Base-by-base conservation (phyloP, 2,329 filamentous ascomycete genomes). In the Geosmithia flava region DNA sequence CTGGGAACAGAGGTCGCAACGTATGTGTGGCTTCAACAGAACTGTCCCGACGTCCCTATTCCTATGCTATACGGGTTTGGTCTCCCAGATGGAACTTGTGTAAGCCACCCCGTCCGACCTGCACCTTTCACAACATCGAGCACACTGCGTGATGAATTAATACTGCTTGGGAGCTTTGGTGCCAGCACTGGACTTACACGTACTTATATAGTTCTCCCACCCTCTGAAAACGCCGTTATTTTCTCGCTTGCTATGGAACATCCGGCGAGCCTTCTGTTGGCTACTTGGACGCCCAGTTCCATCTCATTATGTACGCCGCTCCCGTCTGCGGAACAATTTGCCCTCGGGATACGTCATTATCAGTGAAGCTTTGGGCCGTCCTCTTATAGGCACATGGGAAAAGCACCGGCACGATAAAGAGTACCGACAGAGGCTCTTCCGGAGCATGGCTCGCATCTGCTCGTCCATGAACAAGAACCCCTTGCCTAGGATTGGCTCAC, bases 1-100 rank as follows among this genome's bases (percentile, higher is more conserved):
- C 16, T 71, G n/a, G 42, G 55, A 20, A 19, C n/a, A 16, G 44
- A 61, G 46, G 54, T 57, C 3, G 57, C 47, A 15, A 49, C 57
- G 7, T 60, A 59, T 37, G 42, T 46, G 2, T 60, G 55, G 56
- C 51, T 61, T 41, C 53, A 60, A 47, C 46, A 58, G 42, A 39
- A 57, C 42, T 61, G 58, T 20, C 45, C 40, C 13, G 48, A 50
- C 10, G 40, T 50, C 3, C 40, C 17, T 1, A 46, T 47, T 7
- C 48, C 48, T 7, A 17, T 29, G 16, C 20, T 50, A n/a, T 39
- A 47, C 41, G 45, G 40, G 42, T 52, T 52, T 46, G 49, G 49
- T 7, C 49, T 49, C 23, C 29, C 45, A 6, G 51, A 52, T 42
- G 49, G 47, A 20, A 33, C 39, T 29, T 44, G 47, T 16, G 48